Conservation (phyloP, 768 basidiomycete species). For the Mycena indigotica region DNA sequence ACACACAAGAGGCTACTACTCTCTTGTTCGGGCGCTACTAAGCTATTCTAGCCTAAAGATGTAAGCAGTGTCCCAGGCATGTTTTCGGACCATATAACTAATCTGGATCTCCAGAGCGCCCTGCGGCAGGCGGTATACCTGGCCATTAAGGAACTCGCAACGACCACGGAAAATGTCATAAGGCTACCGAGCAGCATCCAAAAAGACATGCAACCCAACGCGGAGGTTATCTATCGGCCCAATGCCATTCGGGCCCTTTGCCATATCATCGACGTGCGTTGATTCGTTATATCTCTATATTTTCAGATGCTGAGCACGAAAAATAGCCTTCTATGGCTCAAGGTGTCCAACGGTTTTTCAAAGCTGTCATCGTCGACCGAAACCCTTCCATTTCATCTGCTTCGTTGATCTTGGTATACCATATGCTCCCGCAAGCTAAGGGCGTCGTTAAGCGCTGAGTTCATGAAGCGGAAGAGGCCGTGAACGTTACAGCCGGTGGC, state of each 20-base stretch:
- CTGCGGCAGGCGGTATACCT: constrained; percentile 98
- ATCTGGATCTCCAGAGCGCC: too few relatives aligned
- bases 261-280: too few relatives aligned
- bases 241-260: too few relatives aligned
- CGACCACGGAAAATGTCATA: constrained; percentile 98
- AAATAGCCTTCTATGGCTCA: constrained; percentile 94
- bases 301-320: too few relatives aligned
- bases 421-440: constrained; percentile 89
- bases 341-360: constrained; percentile 98
- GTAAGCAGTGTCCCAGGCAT: too few relatives aligned
- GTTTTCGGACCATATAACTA: not conserved
- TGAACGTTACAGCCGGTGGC: constrained; percentile 80
- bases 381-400: too few relatives aligned
- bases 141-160: constrained; percentile 98
- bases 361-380: constrained; percentile 98
- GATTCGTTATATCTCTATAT: too few relatives aligned
- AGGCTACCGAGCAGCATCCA: constrained; percentile 99
- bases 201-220: constrained; percentile 99
- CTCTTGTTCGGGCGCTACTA: too few relatives aligned
- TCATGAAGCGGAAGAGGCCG: constrained; percentile 97
- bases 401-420: constrained; percentile 96
- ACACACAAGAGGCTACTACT: too few relatives aligned
- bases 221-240: too few relatives aligned
- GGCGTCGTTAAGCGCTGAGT: constrained; percentile 98
- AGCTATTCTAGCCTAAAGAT: too few relatives aligned